Base-by-base conservation (phyloP, 129 eudicot species). In the Calendula officinalis region DNA sequence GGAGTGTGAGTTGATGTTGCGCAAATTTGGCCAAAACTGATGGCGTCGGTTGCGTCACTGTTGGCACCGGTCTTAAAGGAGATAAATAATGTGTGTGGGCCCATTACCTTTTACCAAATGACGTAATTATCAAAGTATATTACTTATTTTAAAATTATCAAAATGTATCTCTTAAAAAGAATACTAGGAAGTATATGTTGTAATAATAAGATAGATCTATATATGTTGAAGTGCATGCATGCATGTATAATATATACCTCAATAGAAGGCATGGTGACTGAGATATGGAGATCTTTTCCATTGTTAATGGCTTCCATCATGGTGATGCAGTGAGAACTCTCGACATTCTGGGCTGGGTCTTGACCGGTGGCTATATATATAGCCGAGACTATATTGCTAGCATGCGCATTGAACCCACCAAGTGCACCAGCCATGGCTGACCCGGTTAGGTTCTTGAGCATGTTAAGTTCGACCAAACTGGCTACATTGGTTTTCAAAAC, bases 401-500 rank as follows among this genome's bases (percentile, higher is more conserved):
- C 88, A 64, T 83, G 88, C 43, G 88, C 88, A 58, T 83, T 83
- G 67, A 83, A 83, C 40, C 88, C 88, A 11, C 88, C 88, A 5
- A 83, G 76, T 13, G 84, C 73, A 45, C 88, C 88, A 6, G 88
- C 88, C 53, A 83, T 60, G 39, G 88, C 88, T 0, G 88, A 83
- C 9, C 88, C 88, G 2, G 84, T 70, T 2, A 83, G 80, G 59
- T 83, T 83, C 48, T 83, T 83, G 34, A 83, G 82, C 81, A 77
- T 78, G 75, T 83, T 83, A 35, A 83, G 78, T 71, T 83, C 88
- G 43, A 83, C 84, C 42, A 83, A 36, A 41, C 77, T 57, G 2
- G 66, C 69, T 3, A 83, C 84, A 4, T 30, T 77, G 4, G 88
- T 83, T 63, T 83, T 83, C 72, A 83, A 30, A 9, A 83, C 84